A percentile compares a stretch with the other conserved stretches of the same genome.
phyloP scores from a whole-genome alignment of 805 yeast species.

The Hanseniaspora lachancei region DNA sequence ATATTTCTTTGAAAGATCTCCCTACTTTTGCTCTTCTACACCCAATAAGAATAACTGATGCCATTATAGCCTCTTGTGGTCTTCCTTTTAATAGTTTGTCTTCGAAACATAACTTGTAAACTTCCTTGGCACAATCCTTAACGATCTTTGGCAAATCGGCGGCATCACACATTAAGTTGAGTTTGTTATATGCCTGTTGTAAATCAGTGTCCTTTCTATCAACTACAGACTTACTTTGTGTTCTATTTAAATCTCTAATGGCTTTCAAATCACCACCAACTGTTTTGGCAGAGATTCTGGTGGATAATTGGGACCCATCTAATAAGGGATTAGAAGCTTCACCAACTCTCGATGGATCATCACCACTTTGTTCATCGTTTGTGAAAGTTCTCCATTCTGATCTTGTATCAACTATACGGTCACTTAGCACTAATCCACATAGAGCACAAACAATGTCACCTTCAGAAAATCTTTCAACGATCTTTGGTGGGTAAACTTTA shows the following conservation, averaged over 20 bases:
- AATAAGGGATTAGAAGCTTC: conserved; percentile 87
- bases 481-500: conserved; percentile 86
- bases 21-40: conserved; percentile 90
- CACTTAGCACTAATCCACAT: conserved; percentile 88
- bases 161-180: conserved; percentile 94
- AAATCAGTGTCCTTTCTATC: conserved; percentile 81
- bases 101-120: conserved; percentile 79
- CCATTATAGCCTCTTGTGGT: conserved; percentile 87
- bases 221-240: conserved; percentile 72
- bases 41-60: conserved; percentile 88
- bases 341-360: conserved; percentile 98
- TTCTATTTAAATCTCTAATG: conserved; percentile 82
- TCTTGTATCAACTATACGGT: conserved; percentile 82
- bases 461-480: conserved; percentile 87
- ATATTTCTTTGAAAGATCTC: conserved; percentile 87
- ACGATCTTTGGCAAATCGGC: conserved; percentile 88
- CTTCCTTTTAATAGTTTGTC: conserved; percentile 78
- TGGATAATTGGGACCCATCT: conserved; percentile 82
- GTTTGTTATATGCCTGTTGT: conserved; percentile 77
- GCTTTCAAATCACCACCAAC: conserved; percentile 75
- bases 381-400: conserved; percentile 98
- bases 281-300: conserved; percentile 69
- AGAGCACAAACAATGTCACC: conserved; percentile 98
- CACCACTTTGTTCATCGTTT: conserved; percentile 95
- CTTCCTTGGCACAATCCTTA: conserved; percentile 95